These are phyloP conservation scores for Mycena albidolilacea DNA, from an alignment of 768 basidiomycete genomes.

Conservation along the genomic window DNA sequence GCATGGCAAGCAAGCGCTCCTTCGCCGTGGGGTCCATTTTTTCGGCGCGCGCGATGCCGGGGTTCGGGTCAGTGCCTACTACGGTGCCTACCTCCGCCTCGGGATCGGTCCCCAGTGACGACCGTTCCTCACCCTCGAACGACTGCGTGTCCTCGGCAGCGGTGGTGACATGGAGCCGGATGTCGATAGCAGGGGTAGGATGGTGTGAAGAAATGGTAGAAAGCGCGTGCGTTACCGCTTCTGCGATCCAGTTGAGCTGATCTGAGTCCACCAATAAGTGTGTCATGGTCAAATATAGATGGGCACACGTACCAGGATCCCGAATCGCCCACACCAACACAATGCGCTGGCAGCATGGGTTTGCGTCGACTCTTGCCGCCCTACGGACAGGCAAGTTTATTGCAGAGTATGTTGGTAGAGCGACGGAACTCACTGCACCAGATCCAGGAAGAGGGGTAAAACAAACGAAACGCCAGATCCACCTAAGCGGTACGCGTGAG, in stretches of 20 bases:
- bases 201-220: constrained; percentile 27
- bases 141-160: constrained; percentile 40
- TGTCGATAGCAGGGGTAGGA: constrained; percentile 49
- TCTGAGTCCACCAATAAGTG: constrained; percentile 37
- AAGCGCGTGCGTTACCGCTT: constrained; percentile 52
- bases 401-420: not conserved
- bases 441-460: constrained; percentile 59
- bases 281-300: not conserved
- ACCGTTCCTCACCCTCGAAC: constrained; percentile 36
- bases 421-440: constrained; percentile 54
- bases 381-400: constrained; percentile 38
- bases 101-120: constrained; percentile 37
- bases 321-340: constrained; percentile 64
- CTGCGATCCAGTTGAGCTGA: constrained; percentile 64
- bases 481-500: constrained; percentile 46
- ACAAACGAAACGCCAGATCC: constrained; percentile 68
- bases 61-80: not conserved
- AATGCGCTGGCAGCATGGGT: constrained; percentile 48
- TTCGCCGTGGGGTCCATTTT: not conserved
- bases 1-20: constrained; percentile 40
- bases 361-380: constrained; percentile 44
- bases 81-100: constrained; percentile 25
- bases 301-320: constrained; percentile 49
- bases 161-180: constrained; percentile 60
- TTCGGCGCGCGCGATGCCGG: constrained; percentile 20